Conservation (phyloP, 2,329 filamentous ascomycete genomes). For the Alternaria solani region DNA sequence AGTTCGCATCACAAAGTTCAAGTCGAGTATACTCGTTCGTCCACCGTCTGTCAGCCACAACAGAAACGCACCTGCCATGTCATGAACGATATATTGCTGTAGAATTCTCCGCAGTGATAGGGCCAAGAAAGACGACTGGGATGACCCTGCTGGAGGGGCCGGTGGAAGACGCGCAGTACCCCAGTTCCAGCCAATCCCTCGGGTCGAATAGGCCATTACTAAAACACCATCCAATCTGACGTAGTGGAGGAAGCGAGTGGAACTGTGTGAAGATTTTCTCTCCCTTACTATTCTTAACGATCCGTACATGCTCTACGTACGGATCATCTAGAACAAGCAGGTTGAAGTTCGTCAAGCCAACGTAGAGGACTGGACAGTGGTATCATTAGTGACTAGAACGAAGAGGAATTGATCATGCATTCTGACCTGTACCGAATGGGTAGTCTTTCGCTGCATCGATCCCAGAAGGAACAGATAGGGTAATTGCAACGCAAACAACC, state of each 20-base stretch:
- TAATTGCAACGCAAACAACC: neutral
- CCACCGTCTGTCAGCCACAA: neutral
- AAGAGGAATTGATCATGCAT: neutral
- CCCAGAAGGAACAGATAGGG: neutral
- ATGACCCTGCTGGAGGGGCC: neutral
- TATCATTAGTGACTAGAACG: neutral
- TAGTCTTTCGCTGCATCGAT: neutral
- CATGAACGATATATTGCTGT: neutral
- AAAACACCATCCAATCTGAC: neutral
- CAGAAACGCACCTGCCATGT: neutral
- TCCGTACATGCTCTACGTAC: neutral
- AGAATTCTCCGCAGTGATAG: neutral
- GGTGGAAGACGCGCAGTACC: neutral
- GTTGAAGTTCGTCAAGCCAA: neutral
- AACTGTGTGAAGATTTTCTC: neutral
- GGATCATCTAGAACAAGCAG: neutral
- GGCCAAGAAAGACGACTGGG: neutral
- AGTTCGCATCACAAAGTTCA: neutral
- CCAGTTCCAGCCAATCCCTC: neutral
- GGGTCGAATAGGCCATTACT: neutral
- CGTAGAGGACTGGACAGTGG: neutral
- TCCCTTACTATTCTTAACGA: neutral
- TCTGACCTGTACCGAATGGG: neutral
- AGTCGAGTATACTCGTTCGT: constrained; percentile 3
- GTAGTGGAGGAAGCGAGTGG: neutral